Base-by-base conservation (phyloP, 108 stramenopile genomes). In the Fistulifera pelliculosa region DNA sequence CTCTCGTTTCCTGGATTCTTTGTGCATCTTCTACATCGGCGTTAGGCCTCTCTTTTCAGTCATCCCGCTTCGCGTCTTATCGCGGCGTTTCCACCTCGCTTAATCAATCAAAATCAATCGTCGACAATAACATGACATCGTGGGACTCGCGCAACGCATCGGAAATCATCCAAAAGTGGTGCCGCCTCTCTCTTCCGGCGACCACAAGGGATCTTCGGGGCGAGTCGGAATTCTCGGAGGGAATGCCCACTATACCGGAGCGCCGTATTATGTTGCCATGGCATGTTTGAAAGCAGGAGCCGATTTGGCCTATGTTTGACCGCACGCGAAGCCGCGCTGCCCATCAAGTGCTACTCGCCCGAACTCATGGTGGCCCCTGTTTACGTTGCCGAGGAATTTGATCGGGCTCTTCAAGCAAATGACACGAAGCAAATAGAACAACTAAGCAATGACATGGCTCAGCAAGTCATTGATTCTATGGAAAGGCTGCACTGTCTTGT, bases 211-310 rank as follows among this genome's bases (percentile, higher is more conserved):
- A 28, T 87, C 87, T 27, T 76, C 79, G 31, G 98, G 98, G 11
- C 76, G 96, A 39, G 71, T 99, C 13, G 98, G 76, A 15, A 77
- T 98, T 23, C 56, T 99, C 49, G 98, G 98, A 10, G 98, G 98
- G 24, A 92, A 85, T 12, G 66, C 73, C 43, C 88, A 80, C 52
- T 98, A 95, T 70, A 95, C 98, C 21, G 98, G 98, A 17, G 98
- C 98, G 11, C 98, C 98, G 0, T 99, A 88, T 61, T 98, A 97
- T 61, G 95, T 96, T 6, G 94, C 90, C 42, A 80, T 81, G 72
- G 74, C 95, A 2, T 73, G 91, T 7, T 61, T 99, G 2, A 60
- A 79, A 21, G 68, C 70, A 1, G 98, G 98, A n/a, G 94, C 92
- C 27, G 98, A 99, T 70, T 68, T 99, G 48, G 77, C 80, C n/a